phyloP scores from a whole-genome alignment of 164 flowering plant genomes.

The Tetracentron sinense region DNA sequence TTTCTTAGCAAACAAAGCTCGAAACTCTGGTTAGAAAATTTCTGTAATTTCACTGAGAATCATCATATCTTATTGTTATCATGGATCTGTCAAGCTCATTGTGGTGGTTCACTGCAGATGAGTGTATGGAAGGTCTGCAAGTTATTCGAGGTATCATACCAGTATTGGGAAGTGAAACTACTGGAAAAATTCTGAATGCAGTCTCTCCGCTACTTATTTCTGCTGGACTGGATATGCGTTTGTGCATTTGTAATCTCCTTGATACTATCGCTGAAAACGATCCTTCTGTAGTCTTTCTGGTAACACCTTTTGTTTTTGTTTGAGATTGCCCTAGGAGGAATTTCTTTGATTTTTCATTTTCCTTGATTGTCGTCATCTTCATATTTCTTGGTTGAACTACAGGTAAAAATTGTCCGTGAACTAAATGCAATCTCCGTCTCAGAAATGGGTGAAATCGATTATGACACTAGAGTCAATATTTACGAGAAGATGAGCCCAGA shows the following conservation, averaged over 20 bases:
- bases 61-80: neutral
- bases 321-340: neutral
- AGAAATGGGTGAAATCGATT: conserved; percentile 73
- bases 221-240: conserved; percentile 47
- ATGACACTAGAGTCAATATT: conserved; percentile 56
- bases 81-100: conserved; percentile 4
- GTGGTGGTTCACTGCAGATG: conserved; percentile 40
- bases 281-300: conserved; percentile 59
- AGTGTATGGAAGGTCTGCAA: conserved; percentile 45
- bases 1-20: conserved; percentile 35
- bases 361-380: neutral
- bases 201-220: conserved; percentile 58
- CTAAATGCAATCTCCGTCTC: conserved; percentile 62
- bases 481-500: conserved; percentile 52
- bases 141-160: conserved; percentile 53
- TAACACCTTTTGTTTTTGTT: conserved; percentile 24
- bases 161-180: conserved; percentile 31
- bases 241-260: conserved; percentile 60
- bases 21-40: conserved; percentile 47
- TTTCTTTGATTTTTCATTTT: conserved; percentile 2
- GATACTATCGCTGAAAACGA: conserved; percentile 48
- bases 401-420: conserved; percentile 64
- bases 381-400: conserved; percentile 18
- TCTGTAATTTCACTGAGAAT: neutral
- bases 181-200: conserved; percentile 45